A percentile compares a stretch with the other conserved stretches of the same genome.
Evolutionary conservation across 192 early-diverging fungal genomes (phyloP).

Genomic region (Entophlyctis helioformis): DNA sequence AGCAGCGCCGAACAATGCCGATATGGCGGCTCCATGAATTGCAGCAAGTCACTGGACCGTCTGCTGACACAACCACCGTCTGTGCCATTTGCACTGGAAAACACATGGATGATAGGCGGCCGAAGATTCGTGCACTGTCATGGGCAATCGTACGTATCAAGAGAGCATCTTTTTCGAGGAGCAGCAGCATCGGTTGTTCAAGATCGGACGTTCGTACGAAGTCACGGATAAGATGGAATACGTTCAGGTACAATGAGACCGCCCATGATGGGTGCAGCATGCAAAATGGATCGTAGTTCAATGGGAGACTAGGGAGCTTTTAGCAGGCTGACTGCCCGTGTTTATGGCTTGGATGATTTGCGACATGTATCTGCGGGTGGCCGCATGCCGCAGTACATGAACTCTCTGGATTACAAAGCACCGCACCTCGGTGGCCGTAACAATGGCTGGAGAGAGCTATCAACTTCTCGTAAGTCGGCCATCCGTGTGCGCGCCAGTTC

Average conservation of each 20-base stretch:
- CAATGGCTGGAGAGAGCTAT: constrained; percentile 37
- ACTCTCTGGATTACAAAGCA: constrained; percentile 25
- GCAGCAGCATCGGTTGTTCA: constrained; percentile 1
- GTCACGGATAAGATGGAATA: constrained; percentile 39
- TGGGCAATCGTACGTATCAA: constrained; percentile 25
- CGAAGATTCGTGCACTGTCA: constrained; percentile 28
- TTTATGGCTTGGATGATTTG: too few species aligned
- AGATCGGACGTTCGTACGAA: constrained; percentile 21
- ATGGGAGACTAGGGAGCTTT: too few species aligned
- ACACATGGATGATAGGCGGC: constrained; percentile 21
- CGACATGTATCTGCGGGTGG: too few species aligned
- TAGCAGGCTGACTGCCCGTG: too few species aligned
- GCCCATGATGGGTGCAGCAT: too few species aligned
- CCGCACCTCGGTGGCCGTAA: constrained; percentile 33
- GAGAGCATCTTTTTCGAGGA: constrained; percentile 24
- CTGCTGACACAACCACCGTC: too few species aligned
- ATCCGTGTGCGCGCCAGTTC: too few species aligned
- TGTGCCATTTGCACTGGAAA: not conserved
- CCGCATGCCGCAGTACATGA: constrained; percentile 23
- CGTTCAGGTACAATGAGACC: constrained; percentile 22
- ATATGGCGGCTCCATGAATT: too few species aligned
- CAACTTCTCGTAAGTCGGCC: constrained; percentile 23
- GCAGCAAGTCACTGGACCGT: too few species aligned
- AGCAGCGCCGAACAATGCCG: not conserved
- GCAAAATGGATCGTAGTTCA: too few species aligned